phyloP scores from a whole-genome alignment of 2,329 filamentous ascomycete species.

The Cryphonectria radicalis region DNA sequence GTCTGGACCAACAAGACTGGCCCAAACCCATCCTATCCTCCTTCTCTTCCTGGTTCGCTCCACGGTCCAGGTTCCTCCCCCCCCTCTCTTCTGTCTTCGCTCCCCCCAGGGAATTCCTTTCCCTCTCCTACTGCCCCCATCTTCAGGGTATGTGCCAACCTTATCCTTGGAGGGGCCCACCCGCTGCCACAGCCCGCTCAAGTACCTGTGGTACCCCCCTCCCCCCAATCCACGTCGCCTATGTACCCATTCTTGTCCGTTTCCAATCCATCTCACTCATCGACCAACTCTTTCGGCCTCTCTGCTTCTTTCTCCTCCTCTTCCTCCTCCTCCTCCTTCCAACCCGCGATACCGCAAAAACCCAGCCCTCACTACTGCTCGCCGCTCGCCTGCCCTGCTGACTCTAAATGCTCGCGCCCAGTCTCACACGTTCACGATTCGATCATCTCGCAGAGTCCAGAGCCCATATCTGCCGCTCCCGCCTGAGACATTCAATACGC shows the following conservation, averaged over 20 bases:
- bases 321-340: constrained; percentile 29
- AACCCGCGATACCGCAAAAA: constrained; percentile 9
- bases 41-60: constrained; percentile 18
- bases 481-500: constrained; percentile 27
- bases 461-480: constrained; percentile 24
- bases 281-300: constrained; percentile 13
- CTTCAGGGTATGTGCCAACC: constrained; percentile 26
- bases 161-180: constrained; percentile 12
- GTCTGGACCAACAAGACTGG: background rate
- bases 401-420: background rate
- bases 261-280: constrained; percentile 20
- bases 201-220: constrained; percentile 16
- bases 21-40: constrained; percentile 4
- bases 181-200: constrained; percentile 18
- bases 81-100: constrained; percentile 2
- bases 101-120: constrained; percentile 7
- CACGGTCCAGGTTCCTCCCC: constrained; percentile 9
- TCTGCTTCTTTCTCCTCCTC: constrained; percentile 9
- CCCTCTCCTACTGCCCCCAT: constrained; percentile 9
- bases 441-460: background rate
- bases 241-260: constrained; percentile 30
- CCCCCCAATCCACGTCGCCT: constrained; percentile 16
- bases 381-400: background rate
- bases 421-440: background rate
- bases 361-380: background rate